These are phyloP conservation scores for Aaosphaeria pasadenensis DNA, from an alignment of 2,329 filamentous ascomycete genomes.

Conservation along the genomic window DNA sequence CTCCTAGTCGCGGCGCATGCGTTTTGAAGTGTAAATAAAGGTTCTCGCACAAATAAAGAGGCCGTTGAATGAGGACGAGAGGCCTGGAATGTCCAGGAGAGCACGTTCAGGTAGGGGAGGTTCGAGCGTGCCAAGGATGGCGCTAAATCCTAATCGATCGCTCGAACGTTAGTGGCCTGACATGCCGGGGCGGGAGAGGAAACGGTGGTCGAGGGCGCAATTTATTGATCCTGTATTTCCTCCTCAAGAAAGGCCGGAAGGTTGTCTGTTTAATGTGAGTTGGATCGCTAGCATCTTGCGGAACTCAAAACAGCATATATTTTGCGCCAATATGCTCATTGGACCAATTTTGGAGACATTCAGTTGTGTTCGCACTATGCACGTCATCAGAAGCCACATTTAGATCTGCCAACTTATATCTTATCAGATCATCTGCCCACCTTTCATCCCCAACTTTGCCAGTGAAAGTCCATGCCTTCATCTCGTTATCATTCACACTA, in stretches of 20 bases:
- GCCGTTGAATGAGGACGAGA: conserved; percentile 9
- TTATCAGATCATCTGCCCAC: conserved; percentile 5
- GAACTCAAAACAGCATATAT: no score
- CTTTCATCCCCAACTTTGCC: no score
- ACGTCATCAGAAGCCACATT: conserved; percentile 11
- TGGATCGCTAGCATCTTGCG: no score
- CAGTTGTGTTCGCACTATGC: conserved; percentile 1
- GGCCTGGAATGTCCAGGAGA: conserved; percentile 15
- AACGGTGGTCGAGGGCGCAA: no score
- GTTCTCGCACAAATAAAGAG: conserved; percentile 3
- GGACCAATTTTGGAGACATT: no score
- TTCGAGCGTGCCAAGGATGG: conserved; percentile 6
- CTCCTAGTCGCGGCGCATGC: conserved; percentile 22
- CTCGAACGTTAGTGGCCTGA: no score
- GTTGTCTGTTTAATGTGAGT: no score
- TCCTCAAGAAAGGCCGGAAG: no score
- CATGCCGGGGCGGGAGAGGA: no score
- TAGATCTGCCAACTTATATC: not conserved
- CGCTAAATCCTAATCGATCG: conserved; percentile 11
- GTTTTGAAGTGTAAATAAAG: conserved; percentile 1
- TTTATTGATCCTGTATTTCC: no score
- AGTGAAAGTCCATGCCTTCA: not conserved
- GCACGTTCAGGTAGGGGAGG: conserved; percentile 14
- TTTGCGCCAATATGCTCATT: no score
- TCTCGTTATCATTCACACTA: no score